Percentiles rank a stretch among this genome's conserved stretches.
Evolutionary conservation across 176 grass and related monocot species (phyloP).

Genomic region (Guadua angustifolia): DNA sequence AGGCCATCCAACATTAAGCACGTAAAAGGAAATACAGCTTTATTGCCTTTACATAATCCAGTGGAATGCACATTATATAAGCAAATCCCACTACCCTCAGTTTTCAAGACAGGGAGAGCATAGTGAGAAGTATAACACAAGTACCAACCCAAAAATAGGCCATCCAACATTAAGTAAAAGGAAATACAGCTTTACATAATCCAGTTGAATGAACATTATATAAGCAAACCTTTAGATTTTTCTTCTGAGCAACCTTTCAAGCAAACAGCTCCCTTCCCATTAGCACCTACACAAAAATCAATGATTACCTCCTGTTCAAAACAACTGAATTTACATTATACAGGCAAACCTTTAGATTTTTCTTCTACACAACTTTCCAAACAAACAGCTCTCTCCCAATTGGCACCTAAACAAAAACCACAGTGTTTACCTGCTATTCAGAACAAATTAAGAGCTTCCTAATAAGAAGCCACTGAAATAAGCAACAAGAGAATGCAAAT

Average conservation of each 20-base stretch:
- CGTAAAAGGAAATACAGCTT: constrained; percentile 13
- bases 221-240: constrained; percentile 38
- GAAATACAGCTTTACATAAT: constrained; percentile 16
- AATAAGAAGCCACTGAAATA: constrained; percentile 16
- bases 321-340: constrained; percentile 15
- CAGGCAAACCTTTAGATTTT: constrained; percentile 38
- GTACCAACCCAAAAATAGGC: neutral
- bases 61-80: constrained; percentile 5
- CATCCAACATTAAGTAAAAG: constrained; percentile 19
- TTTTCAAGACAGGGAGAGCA: neutral
- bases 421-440: neutral
- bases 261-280: constrained; percentile 1
- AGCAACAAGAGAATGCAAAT: constrained; percentile 5
- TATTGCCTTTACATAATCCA: neutral
- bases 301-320: neutral
- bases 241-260: neutral
- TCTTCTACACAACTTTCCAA: constrained; percentile 29
- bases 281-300: constrained; percentile 34
- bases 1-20: constrained; percentile 2
- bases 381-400: constrained; percentile 1
- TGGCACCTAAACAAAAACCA: constrained; percentile 14
- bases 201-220: constrained; percentile 9
- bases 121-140: constrained; percentile 2
- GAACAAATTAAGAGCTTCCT: constrained; percentile 3
- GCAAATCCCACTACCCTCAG: neutral